Base-by-base conservation (phyloP, 768 basidiomycete species). In the Tulasnella sp. region DNA sequence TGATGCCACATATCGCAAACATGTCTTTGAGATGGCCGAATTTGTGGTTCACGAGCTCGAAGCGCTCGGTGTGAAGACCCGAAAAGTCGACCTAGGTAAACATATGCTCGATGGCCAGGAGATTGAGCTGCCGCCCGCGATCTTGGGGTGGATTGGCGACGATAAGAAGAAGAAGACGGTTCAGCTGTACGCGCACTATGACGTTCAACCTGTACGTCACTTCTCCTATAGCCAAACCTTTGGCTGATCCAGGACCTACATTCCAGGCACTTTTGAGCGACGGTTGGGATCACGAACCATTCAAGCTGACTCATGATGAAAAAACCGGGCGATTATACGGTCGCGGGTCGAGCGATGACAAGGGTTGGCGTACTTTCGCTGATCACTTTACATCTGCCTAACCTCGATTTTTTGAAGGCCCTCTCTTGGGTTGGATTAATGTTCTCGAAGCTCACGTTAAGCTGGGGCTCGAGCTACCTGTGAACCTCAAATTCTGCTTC, bases 131-230 rank as follows among this genome's bases (percentile, higher is more conserved):
- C 92, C 93, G 0, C 90, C 90, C 2, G 87, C 81, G 4, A 80
- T 96, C 68, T 76, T 97, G 41, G 93, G 87, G 0, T 75, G 75
- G 63, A 75, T 92, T 63, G 94, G 94, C 2, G 75, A 82, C 38
- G 90, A 96, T 70, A 82, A 81, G 12, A 80, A 74, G 67, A 97
- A 97, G 82, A 93, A 88, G 79, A 98, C 92, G 0, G 82, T 97
- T 31, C 78, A 94, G 27, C 73, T 97, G 30, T 97, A 97, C 68
- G 93, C 91, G 1, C 93, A 97, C 70, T 94, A 90, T 67, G 92
- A 96, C 68, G 93, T 96, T 5, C 93, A 96, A 66, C 92, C 93
- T 8, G 87, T 88, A 61, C 52, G 81, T 71, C 24, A 1, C 19
- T 25, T 1, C 25, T 9, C 34, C 27, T 7, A 5, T 52, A 7